A percentile compares a stretch with the other conserved stretches of the same genome.
Conservation (phyloP, 192 early-diverging fungal species). For the Phlyctochytrium arcticum region DNA sequence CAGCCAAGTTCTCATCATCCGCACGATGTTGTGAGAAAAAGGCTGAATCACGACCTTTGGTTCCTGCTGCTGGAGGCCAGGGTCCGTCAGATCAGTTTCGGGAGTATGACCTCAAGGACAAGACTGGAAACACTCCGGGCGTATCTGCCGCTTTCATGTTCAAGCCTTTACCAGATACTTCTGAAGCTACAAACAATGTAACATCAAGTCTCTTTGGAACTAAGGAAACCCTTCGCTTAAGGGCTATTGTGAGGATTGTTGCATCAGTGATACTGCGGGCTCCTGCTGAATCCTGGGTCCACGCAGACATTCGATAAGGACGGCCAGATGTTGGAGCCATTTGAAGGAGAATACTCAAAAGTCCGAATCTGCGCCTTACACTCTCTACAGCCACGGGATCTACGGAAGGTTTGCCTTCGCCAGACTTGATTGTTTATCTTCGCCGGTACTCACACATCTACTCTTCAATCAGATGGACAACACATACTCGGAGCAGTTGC, state of each 20-base stretch:
- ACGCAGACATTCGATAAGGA: conserved; percentile 8
- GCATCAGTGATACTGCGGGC: background rate
- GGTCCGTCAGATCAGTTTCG: no score
- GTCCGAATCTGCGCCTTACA: conserved; percentile 72
- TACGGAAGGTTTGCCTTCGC: conserved; percentile 68
- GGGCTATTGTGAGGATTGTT: background rate
- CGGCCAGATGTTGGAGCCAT: background rate
- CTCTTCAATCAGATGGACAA: background rate
- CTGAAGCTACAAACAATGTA: background rate
- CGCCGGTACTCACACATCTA: background rate
- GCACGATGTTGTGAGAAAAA: no score
- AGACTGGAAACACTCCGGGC: no score
- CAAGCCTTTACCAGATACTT: background rate
- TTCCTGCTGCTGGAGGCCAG: no score
- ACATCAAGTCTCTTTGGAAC: background rate
- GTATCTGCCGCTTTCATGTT: no score
- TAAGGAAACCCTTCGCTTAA: background rate
- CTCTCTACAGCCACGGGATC: conserved; percentile 75
- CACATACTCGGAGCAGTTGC: conserved; percentile 67
- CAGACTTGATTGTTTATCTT: background rate
- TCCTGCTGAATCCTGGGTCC: background rate
- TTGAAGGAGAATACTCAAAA: conserved; percentile 18
- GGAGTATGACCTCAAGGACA: no score
- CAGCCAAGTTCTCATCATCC: no score
- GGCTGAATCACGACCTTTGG: no score